Conservation (phyloP, 2,329 filamentous ascomycete genomes). For the Pseudogymnoascus sp. region DNA sequence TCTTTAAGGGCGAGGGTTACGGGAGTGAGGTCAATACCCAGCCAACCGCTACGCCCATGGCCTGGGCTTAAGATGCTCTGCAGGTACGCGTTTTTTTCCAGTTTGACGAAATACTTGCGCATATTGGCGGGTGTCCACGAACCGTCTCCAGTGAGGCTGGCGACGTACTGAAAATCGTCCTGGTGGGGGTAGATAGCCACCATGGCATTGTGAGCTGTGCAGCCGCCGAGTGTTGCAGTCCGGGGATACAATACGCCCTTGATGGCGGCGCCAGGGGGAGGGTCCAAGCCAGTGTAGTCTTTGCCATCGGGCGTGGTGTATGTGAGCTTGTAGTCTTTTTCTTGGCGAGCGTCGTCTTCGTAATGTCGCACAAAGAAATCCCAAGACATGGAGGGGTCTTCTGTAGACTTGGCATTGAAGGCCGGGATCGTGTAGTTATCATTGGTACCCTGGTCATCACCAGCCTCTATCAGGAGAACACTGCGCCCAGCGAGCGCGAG, state of each 20-base stretch:
- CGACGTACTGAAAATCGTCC: slow-evolving; percentile 20
- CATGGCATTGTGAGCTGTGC: slow-evolving; percentile 22
- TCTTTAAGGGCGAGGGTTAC: slow-evolving; percentile 12
- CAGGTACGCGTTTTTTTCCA: slow-evolving; percentile 15
- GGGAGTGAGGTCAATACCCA: slow-evolving; percentile 20
- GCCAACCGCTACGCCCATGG: slow-evolving; percentile 24
- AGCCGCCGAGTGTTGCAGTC: slow-evolving; percentile 26
- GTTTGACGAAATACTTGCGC: slow-evolving; percentile 17
- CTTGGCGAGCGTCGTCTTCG: slow-evolving; percentile 12
- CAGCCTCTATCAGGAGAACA: slow-evolving; percentile 46
- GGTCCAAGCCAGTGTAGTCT: slow-evolving; percentile 20
- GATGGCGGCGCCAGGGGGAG: slow-evolving; percentile 20
- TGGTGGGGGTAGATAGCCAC: slow-evolving; percentile 19
- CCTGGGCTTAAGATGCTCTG: slow-evolving; percentile 11
- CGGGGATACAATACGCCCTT: slow-evolving; percentile 26
- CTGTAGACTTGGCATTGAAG: slow-evolving; percentile 37
- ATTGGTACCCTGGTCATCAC: slow-evolving; percentile 39
- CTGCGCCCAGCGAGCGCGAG: slow-evolving; percentile 43
- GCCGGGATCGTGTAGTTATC: slow-evolving; percentile 40
- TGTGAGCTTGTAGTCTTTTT: slow-evolving; percentile 17
- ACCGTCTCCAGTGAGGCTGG: slow-evolving; percentile 19
- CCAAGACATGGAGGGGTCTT: slow-evolving; percentile 41
- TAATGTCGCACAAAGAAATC: slow-evolving; percentile 33
- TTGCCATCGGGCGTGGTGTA: slow-evolving; percentile 30
- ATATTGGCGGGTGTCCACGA: slow-evolving; percentile 21